A percentile compares a stretch with the other conserved stretches of the same genome.
Conservation (phyloP, 1,284 basidiomycete species). For the Hemileia vastatrix region DNA sequence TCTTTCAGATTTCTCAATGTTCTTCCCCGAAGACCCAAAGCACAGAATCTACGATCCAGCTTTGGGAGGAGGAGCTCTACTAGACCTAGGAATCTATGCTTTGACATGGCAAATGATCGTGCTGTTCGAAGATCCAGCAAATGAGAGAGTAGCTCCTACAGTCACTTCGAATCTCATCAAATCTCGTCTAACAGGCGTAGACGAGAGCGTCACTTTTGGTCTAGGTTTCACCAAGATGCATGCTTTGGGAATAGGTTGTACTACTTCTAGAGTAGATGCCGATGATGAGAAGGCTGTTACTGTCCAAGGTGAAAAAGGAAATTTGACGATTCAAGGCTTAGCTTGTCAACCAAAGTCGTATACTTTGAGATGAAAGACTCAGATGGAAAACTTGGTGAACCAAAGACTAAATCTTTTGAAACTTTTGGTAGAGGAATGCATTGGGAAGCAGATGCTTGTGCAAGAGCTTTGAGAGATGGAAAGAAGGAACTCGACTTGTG, state of each 20-base stretch:
- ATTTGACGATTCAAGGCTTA: constrained; percentile 26
- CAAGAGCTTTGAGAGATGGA: constrained; percentile 39
- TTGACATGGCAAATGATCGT: constrained; percentile 34
- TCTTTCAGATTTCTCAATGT: constrained; percentile 27
- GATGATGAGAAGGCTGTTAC: constrained; percentile 22
- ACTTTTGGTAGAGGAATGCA: constrained; percentile 43
- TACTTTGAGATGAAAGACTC: constrained; percentile 31
- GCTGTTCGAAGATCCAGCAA: constrained; percentile 31
- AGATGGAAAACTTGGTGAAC: constrained; percentile 26
- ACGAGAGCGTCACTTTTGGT: constrained; percentile 30
- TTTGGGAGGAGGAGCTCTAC: constrained; percentile 71
- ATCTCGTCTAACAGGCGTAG: constrained; percentile 28
- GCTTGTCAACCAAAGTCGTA: constrained; percentile 29
- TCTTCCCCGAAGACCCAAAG: constrained; percentile 49
- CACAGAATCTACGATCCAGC: constrained; percentile 69
- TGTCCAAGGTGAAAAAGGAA: constrained; percentile 31
- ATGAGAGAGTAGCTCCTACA: constrained; percentile 22
- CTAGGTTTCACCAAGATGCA: constrained; percentile 27
- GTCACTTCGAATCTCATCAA: constrained; percentile 28
- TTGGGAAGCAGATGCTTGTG: constrained; percentile 47
- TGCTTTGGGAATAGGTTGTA: constrained; percentile 30
- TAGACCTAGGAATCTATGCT: constrained; percentile 57
- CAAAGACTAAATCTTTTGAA: constrained; percentile 20
- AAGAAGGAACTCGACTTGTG: constrained; percentile 22
- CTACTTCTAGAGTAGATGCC: constrained; percentile 23